Conservation (phyloP, 495 filamentous ascomycete species). For the Penicillium nucicola region DNA sequence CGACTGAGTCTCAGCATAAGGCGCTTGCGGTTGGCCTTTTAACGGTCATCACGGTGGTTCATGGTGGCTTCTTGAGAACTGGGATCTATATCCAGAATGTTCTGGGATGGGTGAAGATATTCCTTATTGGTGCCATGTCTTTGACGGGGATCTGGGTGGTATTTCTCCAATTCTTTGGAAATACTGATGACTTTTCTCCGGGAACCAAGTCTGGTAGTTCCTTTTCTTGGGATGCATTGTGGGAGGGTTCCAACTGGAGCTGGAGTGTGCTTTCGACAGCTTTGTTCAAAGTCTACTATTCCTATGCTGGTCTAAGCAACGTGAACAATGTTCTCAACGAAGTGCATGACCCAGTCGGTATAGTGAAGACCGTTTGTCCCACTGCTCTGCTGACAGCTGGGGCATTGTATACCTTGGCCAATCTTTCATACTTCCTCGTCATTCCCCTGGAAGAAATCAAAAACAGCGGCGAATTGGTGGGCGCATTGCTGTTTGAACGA, state of each 20-base stretch:
- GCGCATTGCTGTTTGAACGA: constrained; percentile 65
- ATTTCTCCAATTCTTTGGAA: constrained; percentile 22
- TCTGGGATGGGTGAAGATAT: constrained; percentile 47
- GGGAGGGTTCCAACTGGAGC: constrained; percentile 46
- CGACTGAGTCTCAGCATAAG: constrained; percentile 36
- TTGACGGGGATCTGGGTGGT: constrained; percentile 44
- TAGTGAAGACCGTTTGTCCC: constrained; percentile 61
- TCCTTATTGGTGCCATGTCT: constrained; percentile 42
- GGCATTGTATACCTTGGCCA: constrained; percentile 64
- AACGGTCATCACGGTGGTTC: constrained; percentile 35
- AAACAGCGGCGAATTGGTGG: constrained; percentile 62
- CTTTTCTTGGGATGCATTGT: constrained; percentile 34
- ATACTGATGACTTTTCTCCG: constrained; percentile 13
- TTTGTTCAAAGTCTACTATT: constrained; percentile 71
- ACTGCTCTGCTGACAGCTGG: constrained; percentile 59
- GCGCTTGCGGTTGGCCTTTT: constrained; percentile 33
- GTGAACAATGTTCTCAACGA: constrained; percentile 77
- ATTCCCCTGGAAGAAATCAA: constrained; percentile 68
- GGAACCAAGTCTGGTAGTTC: background rate
- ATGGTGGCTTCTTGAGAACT: constrained; percentile 34
- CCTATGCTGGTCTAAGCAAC: constrained; percentile 66
- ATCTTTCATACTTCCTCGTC: constrained; percentile 67
- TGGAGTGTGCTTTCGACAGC: constrained; percentile 56
- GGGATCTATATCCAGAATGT: constrained; percentile 46
- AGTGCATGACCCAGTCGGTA: constrained; percentile 65